Evolutionary conservation across 2,329 filamentous ascomycete species (phyloP).

Genomic region (Chrysoporthe cubensis): DNA sequence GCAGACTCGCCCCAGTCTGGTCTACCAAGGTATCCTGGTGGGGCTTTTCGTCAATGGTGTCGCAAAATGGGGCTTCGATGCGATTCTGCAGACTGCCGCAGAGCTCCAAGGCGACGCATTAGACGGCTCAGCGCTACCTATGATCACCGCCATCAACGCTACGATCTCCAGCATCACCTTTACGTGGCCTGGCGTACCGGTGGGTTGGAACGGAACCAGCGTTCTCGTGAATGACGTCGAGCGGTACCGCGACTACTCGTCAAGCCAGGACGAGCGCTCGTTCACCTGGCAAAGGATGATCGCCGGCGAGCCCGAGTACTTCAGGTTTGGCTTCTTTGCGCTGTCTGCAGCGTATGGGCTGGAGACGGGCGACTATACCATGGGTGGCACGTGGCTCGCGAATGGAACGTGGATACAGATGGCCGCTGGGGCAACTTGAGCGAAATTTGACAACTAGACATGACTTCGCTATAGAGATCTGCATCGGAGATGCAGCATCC

Average conservation of each 20-base stretch:
- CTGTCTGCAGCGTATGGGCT: slow-evolving; percentile 33
- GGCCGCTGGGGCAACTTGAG: slow-evolving; percentile 18
- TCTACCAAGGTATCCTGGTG: slow-evolving; percentile 74
- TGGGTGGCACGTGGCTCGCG: slow-evolving; percentile 35
- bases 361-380: slow-evolving; percentile 33
- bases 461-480: not conserved
- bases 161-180: slow-evolving; percentile 58
- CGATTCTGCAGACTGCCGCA: slow-evolving; percentile 69
- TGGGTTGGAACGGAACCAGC: slow-evolving; percentile 36
- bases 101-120: slow-evolving; percentile 56
- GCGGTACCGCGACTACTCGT: slow-evolving; percentile 33
- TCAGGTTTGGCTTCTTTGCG: slow-evolving; percentile 34
- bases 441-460: not conserved
- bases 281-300: slow-evolving; percentile 33
- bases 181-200: slow-evolving; percentile 30
- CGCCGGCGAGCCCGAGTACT: slow-evolving; percentile 33
- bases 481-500: not conserved
- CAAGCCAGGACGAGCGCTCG: slow-evolving; percentile 27
- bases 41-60: slow-evolving; percentile 80
- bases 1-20: slow-evolving; percentile 68
- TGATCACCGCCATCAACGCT: slow-evolving; percentile 38
- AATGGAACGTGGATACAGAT: slow-evolving; percentile 36
- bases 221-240: slow-evolving; percentile 39
- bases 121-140: slow-evolving; percentile 51
- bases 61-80: slow-evolving; percentile 75